Evolutionary conservation across 2,329 filamentous ascomycete species (phyloP).

Genomic region (Colletotrichum somersetense): DNA sequence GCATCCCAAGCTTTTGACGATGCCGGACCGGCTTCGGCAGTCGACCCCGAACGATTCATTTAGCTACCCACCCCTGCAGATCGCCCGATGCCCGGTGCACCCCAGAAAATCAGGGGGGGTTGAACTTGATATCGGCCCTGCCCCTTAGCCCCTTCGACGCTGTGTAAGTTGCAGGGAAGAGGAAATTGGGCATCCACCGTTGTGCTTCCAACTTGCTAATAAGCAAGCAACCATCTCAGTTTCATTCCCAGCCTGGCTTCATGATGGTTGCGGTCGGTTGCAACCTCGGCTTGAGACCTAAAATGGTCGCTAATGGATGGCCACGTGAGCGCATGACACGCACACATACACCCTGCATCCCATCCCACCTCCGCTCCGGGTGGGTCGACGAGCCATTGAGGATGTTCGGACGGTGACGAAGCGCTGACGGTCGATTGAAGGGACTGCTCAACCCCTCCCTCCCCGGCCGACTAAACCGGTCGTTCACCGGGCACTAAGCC

Average conservation of each 20-base stretch:
- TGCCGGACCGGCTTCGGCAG: slow-evolving; percentile 16
- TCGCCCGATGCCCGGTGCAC: slow-evolving; percentile 35
- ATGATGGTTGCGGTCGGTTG: neutral
- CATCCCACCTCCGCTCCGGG: slow-evolving; percentile 9
- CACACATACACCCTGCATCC: neutral
- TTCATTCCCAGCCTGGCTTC: neutral
- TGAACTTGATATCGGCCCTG: neutral
- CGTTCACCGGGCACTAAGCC: neutral
- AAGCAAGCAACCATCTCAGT: neutral
- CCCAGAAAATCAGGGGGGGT: neutral
- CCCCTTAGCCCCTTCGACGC: neutral
- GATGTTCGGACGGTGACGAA: slow-evolving; percentile 4
- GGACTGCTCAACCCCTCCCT: neutral
- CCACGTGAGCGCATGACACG: slow-evolving; percentile 15
- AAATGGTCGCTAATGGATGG: slow-evolving; percentile 17
- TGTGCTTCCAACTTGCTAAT: neutral
- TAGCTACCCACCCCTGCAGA: slow-evolving; percentile 18
- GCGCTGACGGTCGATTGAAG: slow-evolving; percentile 26
- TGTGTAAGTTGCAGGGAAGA: slow-evolving; percentile 21
- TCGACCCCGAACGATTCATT: neutral
- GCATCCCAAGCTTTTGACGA: slow-evolving; percentile 20
- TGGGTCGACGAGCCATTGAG: slow-evolving; percentile 8
- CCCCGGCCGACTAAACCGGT: slow-evolving; percentile 19
- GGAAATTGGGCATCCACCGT: neutral
- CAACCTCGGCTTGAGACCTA: slow-evolving; percentile 14